A percentile compares a stretch with the other conserved stretches of the same genome.
phyloP scores from a whole-genome alignment of 331 rosid species.

The Stylosanthes scabra region DNA sequence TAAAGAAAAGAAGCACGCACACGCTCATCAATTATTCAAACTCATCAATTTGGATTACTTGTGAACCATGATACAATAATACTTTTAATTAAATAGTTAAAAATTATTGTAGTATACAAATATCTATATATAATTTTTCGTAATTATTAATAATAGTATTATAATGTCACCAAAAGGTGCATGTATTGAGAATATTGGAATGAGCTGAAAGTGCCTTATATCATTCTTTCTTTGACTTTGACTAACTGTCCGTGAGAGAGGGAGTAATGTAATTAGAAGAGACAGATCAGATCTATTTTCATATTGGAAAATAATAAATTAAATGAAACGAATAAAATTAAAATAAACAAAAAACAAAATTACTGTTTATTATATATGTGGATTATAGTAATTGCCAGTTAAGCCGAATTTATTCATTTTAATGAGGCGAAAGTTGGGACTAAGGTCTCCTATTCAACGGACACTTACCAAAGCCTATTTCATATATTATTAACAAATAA shows the following conservation, averaged over 20 bases:
- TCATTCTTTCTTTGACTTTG: slow-evolving; percentile 77
- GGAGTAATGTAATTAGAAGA: slow-evolving; percentile 46
- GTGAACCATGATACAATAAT: slow-evolving; percentile 19
- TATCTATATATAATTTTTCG: slow-evolving; percentile 9
- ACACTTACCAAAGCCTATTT: slow-evolving; percentile 62
- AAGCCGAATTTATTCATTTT: slow-evolving; percentile 64
- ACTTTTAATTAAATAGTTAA: slow-evolving; percentile 26
- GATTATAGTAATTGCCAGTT: slow-evolving; percentile 49
- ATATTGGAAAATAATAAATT: no score
- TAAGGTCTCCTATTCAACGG: slow-evolving; percentile 88
- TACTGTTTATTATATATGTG: slow-evolving; percentile 18
- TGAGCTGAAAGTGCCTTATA: slow-evolving; percentile 46
- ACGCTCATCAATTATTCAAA: slow-evolving; percentile 26
- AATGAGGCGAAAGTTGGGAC: slow-evolving; percentile 72
- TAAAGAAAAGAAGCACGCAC: slow-evolving; percentile 29
- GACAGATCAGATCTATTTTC: slow-evolving; percentile 38
- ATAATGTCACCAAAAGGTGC: slow-evolving; percentile 32
- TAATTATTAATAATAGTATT: no score
- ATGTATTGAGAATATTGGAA: slow-evolving; percentile 56
- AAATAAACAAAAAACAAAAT: slow-evolving; percentile 16
- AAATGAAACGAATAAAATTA: neutral
- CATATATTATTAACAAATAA: neutral
- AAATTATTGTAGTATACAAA: neutral
- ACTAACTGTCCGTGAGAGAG: slow-evolving; percentile 40
- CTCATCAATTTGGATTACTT: neutral